Conservation (phyloP, 495 filamentous ascomycete genomes). For the Annulohypoxylon maeteangense region DNA sequence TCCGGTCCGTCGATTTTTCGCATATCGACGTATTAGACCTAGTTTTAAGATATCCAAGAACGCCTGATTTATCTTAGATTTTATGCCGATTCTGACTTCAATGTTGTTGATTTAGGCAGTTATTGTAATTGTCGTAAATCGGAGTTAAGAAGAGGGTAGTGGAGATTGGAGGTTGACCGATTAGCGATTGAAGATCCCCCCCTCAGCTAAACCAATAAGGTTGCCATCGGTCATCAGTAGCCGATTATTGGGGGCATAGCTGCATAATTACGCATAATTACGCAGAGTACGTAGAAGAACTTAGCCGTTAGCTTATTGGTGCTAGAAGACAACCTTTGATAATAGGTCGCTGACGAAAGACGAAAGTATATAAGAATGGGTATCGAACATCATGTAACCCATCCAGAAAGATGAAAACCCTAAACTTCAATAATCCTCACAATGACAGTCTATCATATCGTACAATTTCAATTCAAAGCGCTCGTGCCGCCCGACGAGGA, state of each 20-base stretch:
- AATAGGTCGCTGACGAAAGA: too few relatives aligned
- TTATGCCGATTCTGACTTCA: background rate
- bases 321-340: background rate
- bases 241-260: background rate
- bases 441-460: constrained; percentile 67
- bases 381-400: background rate
- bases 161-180: background rate
- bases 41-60: background rate
- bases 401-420: background rate
- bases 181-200: background rate
- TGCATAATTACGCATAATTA: background rate
- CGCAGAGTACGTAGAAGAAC: too few relatives aligned
- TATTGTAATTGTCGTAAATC: background rate
- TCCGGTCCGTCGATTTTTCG: constrained; percentile 27
- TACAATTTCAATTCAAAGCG: constrained; percentile 66
- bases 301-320: background rate
- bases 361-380: background rate
- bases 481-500: constrained; percentile 51
- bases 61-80: too few relatives aligned
- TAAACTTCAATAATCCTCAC: background rate
- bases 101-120: background rate
- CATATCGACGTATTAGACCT: background rate
- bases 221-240: background rate
- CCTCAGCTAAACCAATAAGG: background rate
- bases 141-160: background rate